Base-by-base conservation (phyloP, 2,329 filamentous ascomycete genomes). In the Stachybotrys echinatus region DNA sequence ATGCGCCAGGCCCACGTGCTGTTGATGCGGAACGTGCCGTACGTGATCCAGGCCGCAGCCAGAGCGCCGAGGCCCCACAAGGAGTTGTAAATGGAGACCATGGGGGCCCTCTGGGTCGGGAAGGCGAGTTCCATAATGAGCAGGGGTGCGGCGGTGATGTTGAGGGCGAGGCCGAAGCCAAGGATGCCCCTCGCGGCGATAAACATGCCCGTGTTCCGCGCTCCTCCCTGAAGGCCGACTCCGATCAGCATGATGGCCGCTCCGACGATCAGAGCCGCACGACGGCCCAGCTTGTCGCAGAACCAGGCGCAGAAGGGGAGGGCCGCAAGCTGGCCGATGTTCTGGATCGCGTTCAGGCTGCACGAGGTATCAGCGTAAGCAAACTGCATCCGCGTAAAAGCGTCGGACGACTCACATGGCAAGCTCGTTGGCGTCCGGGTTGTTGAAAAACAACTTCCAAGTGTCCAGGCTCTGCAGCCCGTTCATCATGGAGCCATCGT, bases 61-160 rank as follows among this genome's bases (percentile, higher is more conserved):
- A 78, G 73, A 6, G 63, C 58, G 2, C 75, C 74, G 10, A 77
- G 60, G 45, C 75, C 76, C 62, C 73, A 77, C 2, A 70, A 54
- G 0, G 58, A 74, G 49, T 80, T 79, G 62, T 77, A 80, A 2
- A 81, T 62, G 0, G 75, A 75, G 0, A 74, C 79, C 18, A 79
- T 58, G n/a, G 74, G 71, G 0, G 75, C 69, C 39, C 76, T 73
- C 58, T 79, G 75, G 53, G 76, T 79, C 1, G 77, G 77, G 54
- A 79, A 73, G 1, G 70, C 74, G 5, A 81, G 61, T 53, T 81
- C 77, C 49, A 74, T 76, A n/a, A 81, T 73, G 48, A 80, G 60
- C n/a, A 73, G 65, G 1, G 76, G 76, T 0, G 73, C 75, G 6
- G 72, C 72, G 22, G 77, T 74, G 52, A 77, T 80, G 42, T 70